Evolutionary conservation across 164 flowering plant species (phyloP).

Genomic region (Cinnamomum chago): DNA sequence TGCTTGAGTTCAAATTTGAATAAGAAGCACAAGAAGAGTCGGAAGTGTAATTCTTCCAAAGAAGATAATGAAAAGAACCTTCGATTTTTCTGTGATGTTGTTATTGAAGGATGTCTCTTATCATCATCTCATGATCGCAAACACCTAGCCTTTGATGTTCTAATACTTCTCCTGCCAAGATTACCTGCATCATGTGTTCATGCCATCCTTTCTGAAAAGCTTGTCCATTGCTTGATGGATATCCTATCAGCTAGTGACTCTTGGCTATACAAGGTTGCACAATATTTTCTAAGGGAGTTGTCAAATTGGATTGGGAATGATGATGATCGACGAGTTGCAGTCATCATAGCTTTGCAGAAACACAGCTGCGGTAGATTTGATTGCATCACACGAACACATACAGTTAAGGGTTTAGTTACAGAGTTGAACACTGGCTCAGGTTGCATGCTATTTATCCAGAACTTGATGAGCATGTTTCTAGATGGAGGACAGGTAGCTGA

Average conservation of each 20-base stretch:
- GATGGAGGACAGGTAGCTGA: constrained; percentile 68
- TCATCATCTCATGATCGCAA: constrained; percentile 93
- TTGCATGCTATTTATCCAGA: constrained; percentile 67
- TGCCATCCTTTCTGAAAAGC: constrained; percentile 58
- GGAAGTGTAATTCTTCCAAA: constrained; percentile 59
- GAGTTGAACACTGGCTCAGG: constrained; percentile 74
- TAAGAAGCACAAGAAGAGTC: constrained; percentile 64
- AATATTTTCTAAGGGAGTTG: constrained; percentile 59
- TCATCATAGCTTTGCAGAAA: constrained; percentile 74
- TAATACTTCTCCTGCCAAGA: constrained; percentile 76
- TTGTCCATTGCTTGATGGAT: constrained; percentile 88
- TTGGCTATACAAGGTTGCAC: constrained; percentile 84
- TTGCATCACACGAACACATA: constrained; percentile 59
- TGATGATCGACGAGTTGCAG: constrained; percentile 68
- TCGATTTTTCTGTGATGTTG: constrained; percentile 54
- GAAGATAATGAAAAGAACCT: constrained; percentile 59
- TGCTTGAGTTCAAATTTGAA: constrained; percentile 23
- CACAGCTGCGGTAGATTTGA: constrained; percentile 87
- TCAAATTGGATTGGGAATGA: constrained; percentile 55
- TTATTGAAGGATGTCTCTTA: constrained; percentile 84
- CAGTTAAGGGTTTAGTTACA: constrained; percentile 61
- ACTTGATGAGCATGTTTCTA: constrained; percentile 66
- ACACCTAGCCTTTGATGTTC: constrained; percentile 75
- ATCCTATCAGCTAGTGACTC: constrained; percentile 72
- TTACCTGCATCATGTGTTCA: constrained; percentile 65